Percentiles rank a stretch among this genome's conserved stretches.
These are phyloP conservation scores for Rhodotorula graminis DNA, from an alignment of 768 basidiomycete genomes.

Conservation along the genomic window DNA sequence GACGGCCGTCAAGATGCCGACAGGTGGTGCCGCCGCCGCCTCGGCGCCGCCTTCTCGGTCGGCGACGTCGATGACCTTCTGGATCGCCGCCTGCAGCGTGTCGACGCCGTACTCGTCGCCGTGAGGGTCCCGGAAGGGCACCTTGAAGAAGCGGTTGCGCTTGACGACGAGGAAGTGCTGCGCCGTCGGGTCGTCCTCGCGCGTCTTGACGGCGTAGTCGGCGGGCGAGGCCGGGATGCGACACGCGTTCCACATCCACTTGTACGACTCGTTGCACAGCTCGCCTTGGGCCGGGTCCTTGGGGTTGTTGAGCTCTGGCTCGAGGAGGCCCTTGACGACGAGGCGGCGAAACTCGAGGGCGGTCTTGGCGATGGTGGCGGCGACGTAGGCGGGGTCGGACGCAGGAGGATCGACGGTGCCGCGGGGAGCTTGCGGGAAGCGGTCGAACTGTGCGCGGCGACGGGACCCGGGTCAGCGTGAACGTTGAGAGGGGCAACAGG, in stretches of 20 bases:
- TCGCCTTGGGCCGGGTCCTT: conserved; percentile 60
- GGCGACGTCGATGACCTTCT: conserved; percentile 13
- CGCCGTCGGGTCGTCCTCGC: conserved; percentile 59
- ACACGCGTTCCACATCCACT: conserved; percentile 91
- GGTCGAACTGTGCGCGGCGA: conserved; percentile 50
- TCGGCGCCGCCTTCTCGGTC: background rate
- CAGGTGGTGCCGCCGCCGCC: conserved; percentile 31
- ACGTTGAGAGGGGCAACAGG: conserved; percentile 40
- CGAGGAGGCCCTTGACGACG: conserved; percentile 58
- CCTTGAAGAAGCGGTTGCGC: conserved; percentile 81
- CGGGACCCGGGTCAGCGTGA: conserved; percentile 50
- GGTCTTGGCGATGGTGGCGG: conserved; percentile 77
- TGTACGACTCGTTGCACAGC: conserved; percentile 84
- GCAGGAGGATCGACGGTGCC: background rate
- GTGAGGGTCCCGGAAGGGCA: conserved; percentile 57
- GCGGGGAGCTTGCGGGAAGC: conserved; percentile 22
- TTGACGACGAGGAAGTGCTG: conserved; percentile 85
- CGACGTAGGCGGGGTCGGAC: conserved; percentile 59
- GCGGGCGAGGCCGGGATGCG: conserved; percentile 77
- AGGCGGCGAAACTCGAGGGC: conserved; percentile 75
- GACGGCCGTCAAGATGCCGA: conserved; percentile 80
- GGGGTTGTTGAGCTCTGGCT: conserved; percentile 59
- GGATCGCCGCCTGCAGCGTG: conserved; percentile 60
- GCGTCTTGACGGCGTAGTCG: conserved; percentile 72
- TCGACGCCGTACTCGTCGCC: conserved; percentile 66